Evolutionary conservation across 306 rosid genomes (phyloP).

Genomic region (Casuarina glauca): DNA sequence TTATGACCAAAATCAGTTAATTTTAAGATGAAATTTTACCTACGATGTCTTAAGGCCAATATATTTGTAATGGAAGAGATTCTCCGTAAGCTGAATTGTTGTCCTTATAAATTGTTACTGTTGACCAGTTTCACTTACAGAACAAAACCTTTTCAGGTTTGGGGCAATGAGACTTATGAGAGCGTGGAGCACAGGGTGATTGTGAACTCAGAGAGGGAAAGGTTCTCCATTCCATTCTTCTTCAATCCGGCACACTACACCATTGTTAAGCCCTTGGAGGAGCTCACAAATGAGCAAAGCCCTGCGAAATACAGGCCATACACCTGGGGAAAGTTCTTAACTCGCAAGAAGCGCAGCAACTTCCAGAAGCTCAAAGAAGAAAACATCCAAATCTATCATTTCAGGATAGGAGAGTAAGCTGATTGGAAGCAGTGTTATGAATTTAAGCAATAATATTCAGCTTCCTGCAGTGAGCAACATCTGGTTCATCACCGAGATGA

Average conservation of each 20-base stretch:
- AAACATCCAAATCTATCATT: constrained; percentile 46
- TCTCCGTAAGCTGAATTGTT: too few relatives aligned
- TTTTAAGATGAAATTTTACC: too few relatives aligned
- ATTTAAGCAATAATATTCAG: background rate
- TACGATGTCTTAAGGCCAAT: too few relatives aligned
- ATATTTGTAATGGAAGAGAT: too few relatives aligned
- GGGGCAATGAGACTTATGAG: constrained; percentile 69
- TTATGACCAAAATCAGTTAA: too few relatives aligned
- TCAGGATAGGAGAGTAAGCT: constrained; percentile 25
- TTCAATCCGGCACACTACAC: constrained; percentile 58
- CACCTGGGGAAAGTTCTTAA: constrained; percentile 57
- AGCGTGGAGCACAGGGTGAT: constrained; percentile 68
- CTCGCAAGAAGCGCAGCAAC: constrained; percentile 34
- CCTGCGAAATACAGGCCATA: constrained; percentile 50
- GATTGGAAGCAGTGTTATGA: background rate
- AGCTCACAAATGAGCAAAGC: constrained; percentile 39
- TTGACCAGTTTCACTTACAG: too few relatives aligned
- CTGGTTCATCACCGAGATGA: too few relatives aligned
- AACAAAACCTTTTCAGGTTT: constrained; percentile 45
- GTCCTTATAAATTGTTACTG: background rate
- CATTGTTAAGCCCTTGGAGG: constrained; percentile 45
- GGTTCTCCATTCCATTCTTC: constrained; percentile 57
- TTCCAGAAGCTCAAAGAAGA: constrained; percentile 49
- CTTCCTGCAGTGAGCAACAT: background rate
- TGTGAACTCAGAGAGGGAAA: constrained; percentile 48